Conservation (phyloP, 257 asterid species). For the Datura wrightii region DNA sequence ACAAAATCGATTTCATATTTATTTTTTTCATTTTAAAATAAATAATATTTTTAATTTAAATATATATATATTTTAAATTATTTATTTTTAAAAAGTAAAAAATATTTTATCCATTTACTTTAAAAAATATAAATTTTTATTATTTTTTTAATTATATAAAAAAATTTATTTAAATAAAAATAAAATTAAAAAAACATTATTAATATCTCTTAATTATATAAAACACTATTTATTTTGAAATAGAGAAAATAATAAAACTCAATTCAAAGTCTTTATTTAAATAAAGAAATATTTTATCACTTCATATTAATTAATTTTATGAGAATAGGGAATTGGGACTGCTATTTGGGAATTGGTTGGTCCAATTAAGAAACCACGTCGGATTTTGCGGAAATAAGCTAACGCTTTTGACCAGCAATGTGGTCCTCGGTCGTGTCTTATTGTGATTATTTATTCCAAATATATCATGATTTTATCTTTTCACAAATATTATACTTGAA, state of each 20-base stretch:
- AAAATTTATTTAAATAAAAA: too few species aligned
- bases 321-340: constrained; percentile 31
- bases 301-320: constrained; percentile 1
- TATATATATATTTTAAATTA: too few species aligned
- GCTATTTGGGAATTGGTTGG: constrained; percentile 22
- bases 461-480: background rate
- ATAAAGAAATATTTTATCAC: fast-evolving
- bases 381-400: constrained; percentile 40
- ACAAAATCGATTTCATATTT: too few species aligned
- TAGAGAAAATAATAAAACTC: background rate
- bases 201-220: too few species aligned
- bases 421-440: constrained; percentile 37
- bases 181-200: too few species aligned
- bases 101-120: too few species aligned
- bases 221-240: too few species aligned
- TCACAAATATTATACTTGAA: background rate
- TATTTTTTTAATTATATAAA: too few species aligned
- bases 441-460: background rate
- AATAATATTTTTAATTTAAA: too few species aligned
- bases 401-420: constrained; percentile 37
- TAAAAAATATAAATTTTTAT: too few species aligned
- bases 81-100: too few species aligned
- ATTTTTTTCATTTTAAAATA: too few species aligned
- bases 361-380: constrained; percentile 33
- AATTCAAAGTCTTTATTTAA: fast-evolving